phyloP scores from a whole-genome alignment of 2,329 filamentous ascomycete species.

The Claviceps cyperi region DNA sequence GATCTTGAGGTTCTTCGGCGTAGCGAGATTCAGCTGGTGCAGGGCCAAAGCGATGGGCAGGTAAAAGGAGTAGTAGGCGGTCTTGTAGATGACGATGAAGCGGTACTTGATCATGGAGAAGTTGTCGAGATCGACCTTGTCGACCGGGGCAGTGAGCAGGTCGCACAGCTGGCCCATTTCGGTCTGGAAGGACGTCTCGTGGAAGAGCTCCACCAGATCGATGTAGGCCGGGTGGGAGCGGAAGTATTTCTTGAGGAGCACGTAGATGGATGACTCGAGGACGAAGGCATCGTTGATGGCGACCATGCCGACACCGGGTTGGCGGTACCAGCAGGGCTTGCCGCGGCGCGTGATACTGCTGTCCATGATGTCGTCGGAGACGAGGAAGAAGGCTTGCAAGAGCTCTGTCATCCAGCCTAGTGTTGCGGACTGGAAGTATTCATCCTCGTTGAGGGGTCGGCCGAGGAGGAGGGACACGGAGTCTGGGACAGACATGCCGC shows the following conservation, averaged over 20 bases:
- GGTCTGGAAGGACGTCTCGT: conserved; percentile 85
- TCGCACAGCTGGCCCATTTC: conserved; percentile 93
- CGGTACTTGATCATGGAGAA: conserved; percentile 91
- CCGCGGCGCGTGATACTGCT: conserved; percentile 85
- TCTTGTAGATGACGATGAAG: conserved; percentile 99
- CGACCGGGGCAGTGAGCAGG: conserved; percentile 88
- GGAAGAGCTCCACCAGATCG: conserved; percentile 90
- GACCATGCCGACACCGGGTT: conserved; percentile 79
- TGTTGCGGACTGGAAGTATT: conserved; percentile 78
- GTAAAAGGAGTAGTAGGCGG: conserved; percentile 98
- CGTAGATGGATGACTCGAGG: conserved; percentile 82
- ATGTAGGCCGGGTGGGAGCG: conserved; percentile 74
- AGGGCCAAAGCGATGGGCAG: conserved; percentile 86
- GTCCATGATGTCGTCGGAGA: conserved; percentile 99
- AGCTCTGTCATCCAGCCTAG: conserved; percentile 97
- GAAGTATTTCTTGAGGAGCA: conserved; percentile 89
- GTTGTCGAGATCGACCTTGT: conserved; percentile 82
- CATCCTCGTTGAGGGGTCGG: conserved; percentile 56
- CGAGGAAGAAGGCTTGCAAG: conserved; percentile 96
- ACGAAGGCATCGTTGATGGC: conserved; percentile 98
- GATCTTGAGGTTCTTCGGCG: conserved; percentile 75
- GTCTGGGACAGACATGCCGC: conserved; percentile 94
- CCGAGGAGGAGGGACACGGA: conserved; percentile 67
- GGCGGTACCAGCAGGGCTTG: conserved; percentile 91
- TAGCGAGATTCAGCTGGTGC: conserved; percentile 72